A percentile compares a stretch with the other conserved stretches of the same genome.
Evolutionary conservation across 1,284 basidiomycete genomes (phyloP).

Genomic region (Apiotrichum siamense): DNA sequence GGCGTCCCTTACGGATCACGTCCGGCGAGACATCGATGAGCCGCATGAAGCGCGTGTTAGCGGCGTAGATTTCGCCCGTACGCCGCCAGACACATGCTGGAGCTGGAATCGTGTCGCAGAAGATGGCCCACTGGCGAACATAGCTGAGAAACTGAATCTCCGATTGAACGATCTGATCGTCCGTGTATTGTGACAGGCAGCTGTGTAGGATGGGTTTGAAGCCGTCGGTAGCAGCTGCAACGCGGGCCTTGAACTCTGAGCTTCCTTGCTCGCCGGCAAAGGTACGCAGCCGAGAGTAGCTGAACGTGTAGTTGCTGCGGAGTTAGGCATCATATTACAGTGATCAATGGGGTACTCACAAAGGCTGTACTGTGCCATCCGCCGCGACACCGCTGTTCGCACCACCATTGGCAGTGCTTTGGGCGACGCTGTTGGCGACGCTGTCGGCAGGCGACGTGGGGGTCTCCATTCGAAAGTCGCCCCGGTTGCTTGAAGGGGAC

Average conservation of each 20-base stretch:
- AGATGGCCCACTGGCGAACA: conserved; percentile 9
- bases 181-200: conserved; percentile 12
- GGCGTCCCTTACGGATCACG: conserved; percentile 6
- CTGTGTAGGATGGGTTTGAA: conserved; percentile 19
- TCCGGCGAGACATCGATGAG: conserved; percentile 8
- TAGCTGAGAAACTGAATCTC: conserved; percentile 17
- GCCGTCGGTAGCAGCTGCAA: conserved; percentile 9
- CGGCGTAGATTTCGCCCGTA: conserved; percentile 13
- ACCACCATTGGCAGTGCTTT: too few relatives aligned
- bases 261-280: conserved; percentile 8
- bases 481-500: too few relatives aligned
- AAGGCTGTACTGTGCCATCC: conserved; percentile 1
- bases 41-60: conserved; percentile 13
- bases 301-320: conserved; percentile 13
- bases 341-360: not conserved
- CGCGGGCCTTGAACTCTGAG: conserved; percentile 6
- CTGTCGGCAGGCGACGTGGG: too few relatives aligned
- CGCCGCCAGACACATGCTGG: conserved; percentile 13
- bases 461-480: too few relatives aligned
- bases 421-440: too few relatives aligned
- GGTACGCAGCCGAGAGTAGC: conserved; percentile 15
- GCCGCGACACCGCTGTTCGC: not conserved
- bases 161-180: conserved; percentile 10
- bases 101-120: conserved; percentile 12
- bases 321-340: not conserved